Percentiles rank a stretch among this genome's conserved stretches.
phyloP scores from a whole-genome alignment of 2,329 filamentous ascomycete species.

The Immersiporthe knoxdaviesiana region DNA sequence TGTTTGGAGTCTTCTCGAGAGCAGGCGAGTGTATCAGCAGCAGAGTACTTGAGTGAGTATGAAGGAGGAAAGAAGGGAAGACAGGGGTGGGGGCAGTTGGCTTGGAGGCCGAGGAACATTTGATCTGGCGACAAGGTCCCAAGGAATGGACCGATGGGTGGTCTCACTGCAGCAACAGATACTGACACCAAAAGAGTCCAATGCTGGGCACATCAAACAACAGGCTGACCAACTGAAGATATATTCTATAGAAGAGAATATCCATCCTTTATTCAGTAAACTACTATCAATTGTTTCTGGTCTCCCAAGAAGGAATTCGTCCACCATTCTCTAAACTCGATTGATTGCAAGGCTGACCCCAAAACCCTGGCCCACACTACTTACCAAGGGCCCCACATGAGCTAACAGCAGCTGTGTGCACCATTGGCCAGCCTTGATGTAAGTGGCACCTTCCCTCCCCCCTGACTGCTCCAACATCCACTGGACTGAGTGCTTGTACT shows the following conservation, averaged over 20 bases:
- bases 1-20: neutral
- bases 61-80: neutral
- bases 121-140: neutral
- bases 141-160: neutral
- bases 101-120: neutral
- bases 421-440: slow-evolving; percentile 20
- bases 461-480: neutral
- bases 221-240: neutral
- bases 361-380: neutral
- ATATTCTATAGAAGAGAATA: neutral
- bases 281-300: neutral
- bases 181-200: neutral
- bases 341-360: slow-evolving; percentile 17
- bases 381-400: slow-evolving; percentile 9
- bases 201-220: no score
- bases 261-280: neutral
- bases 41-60: no score
- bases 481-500: neutral
- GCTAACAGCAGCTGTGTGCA: neutral
- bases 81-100: neutral
- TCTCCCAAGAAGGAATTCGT: neutral
- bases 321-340: neutral
- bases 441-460: slow-evolving; percentile 14
- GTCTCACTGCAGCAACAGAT: neutral
- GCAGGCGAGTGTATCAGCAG: neutral